Base-by-base conservation (phyloP, 2,329 filamentous ascomycete genomes). In the Ciborinia camelliae region DNA sequence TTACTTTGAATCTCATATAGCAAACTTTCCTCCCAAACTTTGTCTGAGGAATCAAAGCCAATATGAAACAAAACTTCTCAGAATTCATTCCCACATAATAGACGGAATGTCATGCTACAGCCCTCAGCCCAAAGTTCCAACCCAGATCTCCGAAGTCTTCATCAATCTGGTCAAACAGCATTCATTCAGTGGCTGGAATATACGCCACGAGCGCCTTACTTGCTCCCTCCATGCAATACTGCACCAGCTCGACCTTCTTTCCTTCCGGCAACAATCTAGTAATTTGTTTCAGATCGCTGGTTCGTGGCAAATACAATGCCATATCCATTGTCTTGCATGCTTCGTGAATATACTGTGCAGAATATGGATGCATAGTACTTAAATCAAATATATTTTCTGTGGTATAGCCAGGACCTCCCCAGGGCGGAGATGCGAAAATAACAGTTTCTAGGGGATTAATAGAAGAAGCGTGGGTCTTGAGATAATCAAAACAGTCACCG, bases 211-310 rank as follows among this genome's bases (percentile, higher is more conserved):
- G 77, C 62, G 89, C 90, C 78, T 97, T 97, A 76, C 93, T 97
- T 8, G 90, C 90, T 15, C 92, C 92, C 71, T 90, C 83, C 79
- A 96, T 91, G 74, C 93, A 97, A 75, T 98, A 98, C 79, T 99
- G 95, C 57, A 91, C 86, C 32, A 94, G 87, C 52, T 89, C 86
- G 23, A 91, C 81, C 77, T 89, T 90, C 64, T 79, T 74, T 2
- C 76, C 79, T 6, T 78, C 76, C 3, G 77, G 73, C 1, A 78
- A 80, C 39, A 88, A 73, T 68, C 76, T 81, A 4, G 91, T 90
- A 67, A 97, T 82, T 76, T 97, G 92, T 59, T 87, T 84, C 61
- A 97, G 75, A 75, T 97, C 88, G 67, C 91, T 94, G 1, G 89
- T 95, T 66, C 96, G 84, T 1, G 96, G 95, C 23, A 99, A 81